phyloP scores from a whole-genome alignment of 371 early-diverging fungal species.

The Circinella umbellata region DNA sequence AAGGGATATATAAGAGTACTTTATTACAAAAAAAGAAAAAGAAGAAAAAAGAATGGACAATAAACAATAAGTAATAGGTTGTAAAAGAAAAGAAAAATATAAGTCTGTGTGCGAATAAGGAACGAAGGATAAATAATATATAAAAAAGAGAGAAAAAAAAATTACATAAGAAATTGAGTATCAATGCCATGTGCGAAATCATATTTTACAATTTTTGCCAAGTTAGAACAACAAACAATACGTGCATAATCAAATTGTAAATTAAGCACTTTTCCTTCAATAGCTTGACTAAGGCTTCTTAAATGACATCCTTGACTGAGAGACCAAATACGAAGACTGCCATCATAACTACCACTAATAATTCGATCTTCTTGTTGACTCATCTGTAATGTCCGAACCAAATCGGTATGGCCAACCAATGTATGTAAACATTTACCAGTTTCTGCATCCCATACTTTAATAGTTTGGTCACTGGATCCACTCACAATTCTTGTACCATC shows the following conservation, averaged over 20 bases:
- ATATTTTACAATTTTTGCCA: constrained; percentile 80
- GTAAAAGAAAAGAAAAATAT: no score
- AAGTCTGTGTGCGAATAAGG: no score
- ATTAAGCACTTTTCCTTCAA: constrained; percentile 82
- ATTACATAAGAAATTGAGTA: constrained; percentile 51
- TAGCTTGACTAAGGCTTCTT: constrained; percentile 62
- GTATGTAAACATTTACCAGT: constrained; percentile 72
- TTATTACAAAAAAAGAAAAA: constrained; percentile 1
- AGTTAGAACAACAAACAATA: constrained; percentile 85
- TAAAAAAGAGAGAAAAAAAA: background rate
- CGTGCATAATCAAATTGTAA: constrained; percentile 81
- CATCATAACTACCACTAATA: constrained; percentile 86
- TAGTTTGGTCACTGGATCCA: constrained; percentile 82
- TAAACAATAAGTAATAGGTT: no score
- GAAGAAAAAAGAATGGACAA: background rate
- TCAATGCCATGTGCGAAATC: constrained; percentile 78
- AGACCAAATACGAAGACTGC: constrained; percentile 86
- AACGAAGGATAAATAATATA: no score
- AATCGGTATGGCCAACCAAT: constrained; percentile 74
- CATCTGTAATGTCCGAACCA: constrained; percentile 78
- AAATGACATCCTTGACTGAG: constrained; percentile 58
- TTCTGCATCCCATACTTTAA: constrained; percentile 83
- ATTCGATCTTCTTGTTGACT: constrained; percentile 53
- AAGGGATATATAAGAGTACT: background rate
- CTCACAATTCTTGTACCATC: constrained; percentile 77